Percentiles rank a stretch among this genome's conserved stretches.
These are phyloP conservation scores for Penicillium sp. DNA, from an alignment of 2,329 filamentous ascomycete species.

Conservation along the genomic window DNA sequence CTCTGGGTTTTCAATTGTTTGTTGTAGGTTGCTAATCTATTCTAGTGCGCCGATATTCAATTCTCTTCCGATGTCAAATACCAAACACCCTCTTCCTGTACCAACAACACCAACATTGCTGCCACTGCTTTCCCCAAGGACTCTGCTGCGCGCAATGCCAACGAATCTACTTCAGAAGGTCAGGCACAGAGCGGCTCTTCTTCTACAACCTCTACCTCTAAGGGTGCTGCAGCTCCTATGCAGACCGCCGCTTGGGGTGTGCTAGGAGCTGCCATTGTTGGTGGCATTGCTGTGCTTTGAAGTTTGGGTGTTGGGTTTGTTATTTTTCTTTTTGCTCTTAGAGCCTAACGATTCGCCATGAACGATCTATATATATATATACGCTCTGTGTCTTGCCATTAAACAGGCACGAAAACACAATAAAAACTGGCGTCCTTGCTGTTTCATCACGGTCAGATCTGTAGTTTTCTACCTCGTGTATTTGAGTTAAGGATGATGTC, in stretches of 20 bases:
- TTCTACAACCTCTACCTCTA: slow-evolving; percentile 23
- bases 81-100: slow-evolving; percentile 52
- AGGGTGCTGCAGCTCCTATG: slow-evolving; percentile 30
- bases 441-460: background rate
- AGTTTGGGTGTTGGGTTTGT: background rate
- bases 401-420: background rate
- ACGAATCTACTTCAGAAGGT: slow-evolving; percentile 41
- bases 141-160: slow-evolving; percentile 44
- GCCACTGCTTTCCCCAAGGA: slow-evolving; percentile 44
- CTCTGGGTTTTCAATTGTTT: background rate
- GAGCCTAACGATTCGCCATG: background rate
- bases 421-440: background rate
- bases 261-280: slow-evolving; percentile 35
- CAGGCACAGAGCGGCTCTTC: slow-evolving; percentile 27
- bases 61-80: slow-evolving; percentile 56
- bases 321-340: background rate
- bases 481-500: no score
- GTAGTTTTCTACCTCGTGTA: no score
- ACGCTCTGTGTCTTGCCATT: background rate
- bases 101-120: slow-evolving; percentile 57
- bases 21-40: background rate
- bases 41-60: slow-evolving; percentile 70
- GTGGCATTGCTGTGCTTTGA: slow-evolving; percentile 35
- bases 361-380: background rate
- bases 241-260: slow-evolving; percentile 40